Evolutionary conservation across 2,329 filamentous ascomycete species (phyloP).

Genomic region (Tetracladium maxilliforme): DNA sequence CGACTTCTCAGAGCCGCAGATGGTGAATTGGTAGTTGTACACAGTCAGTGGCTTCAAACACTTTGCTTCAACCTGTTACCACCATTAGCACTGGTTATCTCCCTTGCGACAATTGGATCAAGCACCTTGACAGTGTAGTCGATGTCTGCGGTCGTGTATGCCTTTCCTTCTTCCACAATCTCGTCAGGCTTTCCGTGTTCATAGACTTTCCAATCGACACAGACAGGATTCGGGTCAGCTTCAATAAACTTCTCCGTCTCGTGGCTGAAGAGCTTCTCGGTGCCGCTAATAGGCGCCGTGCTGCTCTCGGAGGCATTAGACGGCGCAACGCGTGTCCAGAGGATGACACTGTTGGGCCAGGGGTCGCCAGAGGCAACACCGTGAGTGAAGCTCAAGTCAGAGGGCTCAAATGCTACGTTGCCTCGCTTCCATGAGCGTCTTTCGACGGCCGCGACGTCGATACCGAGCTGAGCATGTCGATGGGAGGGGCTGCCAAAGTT

Average conservation of each 20-base stretch:
- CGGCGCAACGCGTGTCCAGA: constrained; percentile 32
- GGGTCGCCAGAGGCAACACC: constrained; percentile 35
- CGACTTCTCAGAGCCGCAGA: constrained; percentile 46
- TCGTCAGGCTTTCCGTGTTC: constrained; percentile 25
- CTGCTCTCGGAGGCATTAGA: constrained; percentile 27
- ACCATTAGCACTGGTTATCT: too few species aligned
- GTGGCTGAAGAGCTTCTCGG: constrained; percentile 27
- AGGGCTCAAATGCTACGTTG: too few species aligned
- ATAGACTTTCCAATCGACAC: constrained; percentile 49
- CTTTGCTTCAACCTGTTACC: constrained; percentile 44
- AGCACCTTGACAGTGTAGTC: constrained; percentile 61
- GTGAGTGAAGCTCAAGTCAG: constrained; percentile 47
- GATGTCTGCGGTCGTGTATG: constrained; percentile 57
- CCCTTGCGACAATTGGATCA: constrained; percentile 6
- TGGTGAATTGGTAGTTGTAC: constrained; percentile 55
- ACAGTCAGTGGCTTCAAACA: constrained; percentile 46
- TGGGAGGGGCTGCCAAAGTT: constrained; percentile 56
- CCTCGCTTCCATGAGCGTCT: too few species aligned
- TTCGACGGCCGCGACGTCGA: too few species aligned
- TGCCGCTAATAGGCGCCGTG: constrained; percentile 25
- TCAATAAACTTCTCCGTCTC: constrained; percentile 31
- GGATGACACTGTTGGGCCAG: constrained; percentile 41
- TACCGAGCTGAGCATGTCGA: constrained; percentile 46
- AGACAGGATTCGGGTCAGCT: constrained; percentile 46
- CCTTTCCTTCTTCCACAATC: constrained; percentile 39